A percentile compares a stretch with the other conserved stretches of the same genome.
Conservation (phyloP, 1,284 basidiomycete genomes). For the Ganoderma lucidum region DNA sequence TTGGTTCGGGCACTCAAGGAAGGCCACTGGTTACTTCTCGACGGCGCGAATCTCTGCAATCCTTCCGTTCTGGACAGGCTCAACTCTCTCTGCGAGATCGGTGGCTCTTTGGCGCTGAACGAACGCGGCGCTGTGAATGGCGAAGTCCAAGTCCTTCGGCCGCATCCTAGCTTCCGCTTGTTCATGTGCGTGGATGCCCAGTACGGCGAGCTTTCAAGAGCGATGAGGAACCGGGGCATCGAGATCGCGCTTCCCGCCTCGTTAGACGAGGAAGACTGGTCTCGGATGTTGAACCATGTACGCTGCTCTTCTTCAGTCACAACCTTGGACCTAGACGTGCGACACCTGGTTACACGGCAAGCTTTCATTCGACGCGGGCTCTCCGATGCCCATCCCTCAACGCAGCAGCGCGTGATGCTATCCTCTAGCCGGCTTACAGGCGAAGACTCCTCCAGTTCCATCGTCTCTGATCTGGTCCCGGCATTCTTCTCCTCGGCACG, state of each 20-base stretch:
- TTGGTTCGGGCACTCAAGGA: constrained; percentile 86
- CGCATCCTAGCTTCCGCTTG: constrained; percentile 91
- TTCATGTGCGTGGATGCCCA: constrained; percentile 96
- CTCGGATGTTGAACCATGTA: constrained; percentile 54
- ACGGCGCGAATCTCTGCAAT: constrained; percentile 95
- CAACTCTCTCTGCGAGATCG: constrained; percentile 94
- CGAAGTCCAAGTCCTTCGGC: constrained; percentile 76
- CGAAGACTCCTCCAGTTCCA: constrained; percentile 57
- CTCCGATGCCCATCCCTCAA: neutral
- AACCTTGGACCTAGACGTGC: constrained; percentile 17
- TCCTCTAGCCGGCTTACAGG: constrained; percentile 48
- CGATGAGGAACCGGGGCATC: constrained; percentile 98
- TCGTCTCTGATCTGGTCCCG: constrained; percentile 49
- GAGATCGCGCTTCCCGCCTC: constrained; percentile 71
- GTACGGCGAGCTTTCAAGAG: constrained; percentile 94
- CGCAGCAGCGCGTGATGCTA: neutral
- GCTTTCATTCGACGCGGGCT: constrained; percentile 47
- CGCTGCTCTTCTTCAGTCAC: constrained; percentile 50
- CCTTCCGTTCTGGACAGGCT: constrained; percentile 97
- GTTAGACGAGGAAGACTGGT: constrained; percentile 53
- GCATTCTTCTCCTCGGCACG: constrained; percentile 22
- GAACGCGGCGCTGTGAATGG: constrained; percentile 91
- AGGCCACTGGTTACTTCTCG: constrained; percentile 92
- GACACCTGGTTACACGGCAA: constrained; percentile 41
- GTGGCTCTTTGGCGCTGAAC: constrained; percentile 84